A percentile compares a stretch with the other conserved stretches of the same genome.
Conservation (phyloP, 2,329 filamentous ascomycete genomes). For the Aspergillus thermomutatus region DNA sequence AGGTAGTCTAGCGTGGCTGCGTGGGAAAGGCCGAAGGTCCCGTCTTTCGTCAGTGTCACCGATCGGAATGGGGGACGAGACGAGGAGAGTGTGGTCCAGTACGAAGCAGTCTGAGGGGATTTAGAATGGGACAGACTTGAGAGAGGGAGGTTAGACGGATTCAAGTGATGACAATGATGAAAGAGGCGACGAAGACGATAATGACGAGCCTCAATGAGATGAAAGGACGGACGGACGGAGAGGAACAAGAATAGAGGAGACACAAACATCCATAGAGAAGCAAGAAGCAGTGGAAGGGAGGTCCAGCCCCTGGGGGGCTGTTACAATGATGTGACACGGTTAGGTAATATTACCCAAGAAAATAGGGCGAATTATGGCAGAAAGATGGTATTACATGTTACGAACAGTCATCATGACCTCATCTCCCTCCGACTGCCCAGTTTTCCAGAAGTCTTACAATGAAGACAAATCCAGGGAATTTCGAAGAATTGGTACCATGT, state of each 20-base stretch:
- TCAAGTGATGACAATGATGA: background rate
- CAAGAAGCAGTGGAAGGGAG: no score
- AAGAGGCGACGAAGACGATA: background rate
- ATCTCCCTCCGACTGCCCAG: constrained; percentile 1
- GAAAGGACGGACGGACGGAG: background rate
- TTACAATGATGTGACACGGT: background rate
- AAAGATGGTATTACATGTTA: background rate
- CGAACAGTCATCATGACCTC: constrained; percentile 18
- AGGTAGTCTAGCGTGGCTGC: constrained; percentile 14
- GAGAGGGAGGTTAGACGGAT: constrained; percentile 4
- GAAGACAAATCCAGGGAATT: background rate
- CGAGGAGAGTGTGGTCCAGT: no score
- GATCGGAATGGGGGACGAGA: no score
- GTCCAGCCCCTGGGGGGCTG: background rate
- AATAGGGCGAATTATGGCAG: background rate
- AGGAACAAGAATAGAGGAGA: background rate
- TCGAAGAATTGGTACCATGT: background rate
- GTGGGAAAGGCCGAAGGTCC: constrained; percentile 6
- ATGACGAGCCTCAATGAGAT: background rate
- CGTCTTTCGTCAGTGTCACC: background rate
- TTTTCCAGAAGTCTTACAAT: background rate
- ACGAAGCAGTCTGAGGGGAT: no score
- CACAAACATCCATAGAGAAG: background rate
- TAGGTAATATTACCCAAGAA: background rate
- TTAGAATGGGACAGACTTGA: constrained; percentile 5